Conservation (phyloP, 73 alveolate genomes). For the Strombidium stylifer region DNA sequence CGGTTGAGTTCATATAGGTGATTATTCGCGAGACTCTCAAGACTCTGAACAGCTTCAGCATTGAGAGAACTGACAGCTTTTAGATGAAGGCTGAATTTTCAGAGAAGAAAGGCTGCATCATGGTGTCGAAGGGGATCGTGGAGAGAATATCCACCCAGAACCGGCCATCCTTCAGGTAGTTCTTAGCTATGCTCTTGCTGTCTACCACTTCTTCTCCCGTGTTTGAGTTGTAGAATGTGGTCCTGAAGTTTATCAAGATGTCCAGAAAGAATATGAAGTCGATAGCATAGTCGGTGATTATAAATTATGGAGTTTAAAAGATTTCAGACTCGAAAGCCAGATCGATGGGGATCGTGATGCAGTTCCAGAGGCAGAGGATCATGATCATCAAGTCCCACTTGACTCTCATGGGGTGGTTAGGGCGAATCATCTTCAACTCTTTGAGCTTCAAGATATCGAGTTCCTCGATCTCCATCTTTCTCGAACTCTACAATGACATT, state of each 20-base stretch:
- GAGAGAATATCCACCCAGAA: conserved; percentile 59
- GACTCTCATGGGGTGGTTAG: conserved; percentile 46
- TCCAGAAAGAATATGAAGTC: conserved; percentile 48
- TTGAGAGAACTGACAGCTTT: conserved; percentile 7
- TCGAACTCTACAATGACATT: no score
- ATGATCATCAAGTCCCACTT: conserved; percentile 64
- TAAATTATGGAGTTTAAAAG: conserved; percentile 1
- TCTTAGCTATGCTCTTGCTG: conserved; percentile 20
- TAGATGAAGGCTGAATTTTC: no score
- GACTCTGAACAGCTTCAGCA: conserved; percentile 53
- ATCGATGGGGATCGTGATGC: conserved; percentile 57
- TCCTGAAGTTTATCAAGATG: conserved; percentile 47
- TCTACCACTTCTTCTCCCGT: conserved; percentile 60
- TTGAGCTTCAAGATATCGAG: no score
- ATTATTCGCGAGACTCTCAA: conserved; percentile 54
- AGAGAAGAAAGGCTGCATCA: not conserved
- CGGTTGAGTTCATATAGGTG: conserved; percentile 32
- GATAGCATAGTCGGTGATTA: conserved; percentile 15
- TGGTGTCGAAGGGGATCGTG: conserved; percentile 49
- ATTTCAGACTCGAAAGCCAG: conserved; percentile 61
- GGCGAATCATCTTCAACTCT: conserved; percentile 40
- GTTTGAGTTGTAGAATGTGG: conserved; percentile 53
- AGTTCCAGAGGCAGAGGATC: conserved; percentile 50
- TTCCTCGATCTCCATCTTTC: no score
- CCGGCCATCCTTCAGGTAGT: conserved; percentile 40